These are phyloP conservation scores for Xylariomycetidae sp. DNA, from an alignment of 2,329 filamentous ascomycete genomes.

Conservation along the genomic window DNA sequence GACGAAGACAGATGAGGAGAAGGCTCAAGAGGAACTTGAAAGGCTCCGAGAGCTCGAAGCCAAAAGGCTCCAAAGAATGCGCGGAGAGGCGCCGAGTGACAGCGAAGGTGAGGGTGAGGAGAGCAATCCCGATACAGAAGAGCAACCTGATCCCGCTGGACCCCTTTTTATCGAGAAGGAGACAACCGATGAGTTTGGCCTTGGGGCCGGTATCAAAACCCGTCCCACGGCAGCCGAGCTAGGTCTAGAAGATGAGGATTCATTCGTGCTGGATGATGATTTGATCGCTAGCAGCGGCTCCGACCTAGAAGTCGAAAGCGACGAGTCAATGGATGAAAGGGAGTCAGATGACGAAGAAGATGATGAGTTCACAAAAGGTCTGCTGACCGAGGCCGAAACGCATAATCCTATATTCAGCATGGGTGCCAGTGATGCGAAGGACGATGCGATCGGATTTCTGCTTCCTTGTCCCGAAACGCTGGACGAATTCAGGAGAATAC, in stretches of 20 bases:
- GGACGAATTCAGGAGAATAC: constrained; percentile 65
- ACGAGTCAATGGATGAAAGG: constrained; percentile 30
- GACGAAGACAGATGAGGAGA: constrained; percentile 89
- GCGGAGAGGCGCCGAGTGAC: constrained; percentile 57
- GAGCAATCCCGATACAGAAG: constrained; percentile 26
- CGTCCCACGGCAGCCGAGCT: constrained; percentile 56
- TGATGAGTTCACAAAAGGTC: constrained; percentile 68
- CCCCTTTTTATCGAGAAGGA: constrained; percentile 35
- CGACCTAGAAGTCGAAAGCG: constrained; percentile 56
- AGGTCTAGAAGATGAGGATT: constrained; percentile 87
- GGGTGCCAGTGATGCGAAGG: constrained; percentile 23
- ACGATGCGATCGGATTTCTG: constrained; percentile 58
- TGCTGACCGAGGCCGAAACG: constrained; percentile 56
- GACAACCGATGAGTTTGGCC: constrained; percentile 53
- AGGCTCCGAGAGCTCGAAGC: constrained; percentile 77
- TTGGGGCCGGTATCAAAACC: constrained; percentile 55
- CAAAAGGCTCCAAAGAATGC: constrained; percentile 80
- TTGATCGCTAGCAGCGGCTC: constrained; percentile 80
- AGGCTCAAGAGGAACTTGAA: constrained; percentile 69
- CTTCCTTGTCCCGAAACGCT: constrained; percentile 83
- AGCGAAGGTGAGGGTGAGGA: constrained; percentile 34
- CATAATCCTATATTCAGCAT: constrained; percentile 48
- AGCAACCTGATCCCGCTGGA: constrained; percentile 9
- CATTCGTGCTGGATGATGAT: constrained; percentile 87
- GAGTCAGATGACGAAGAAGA: constrained; percentile 34